Conservation (phyloP, 73 alveolate species). For the Paramecium octaurelia region DNA sequence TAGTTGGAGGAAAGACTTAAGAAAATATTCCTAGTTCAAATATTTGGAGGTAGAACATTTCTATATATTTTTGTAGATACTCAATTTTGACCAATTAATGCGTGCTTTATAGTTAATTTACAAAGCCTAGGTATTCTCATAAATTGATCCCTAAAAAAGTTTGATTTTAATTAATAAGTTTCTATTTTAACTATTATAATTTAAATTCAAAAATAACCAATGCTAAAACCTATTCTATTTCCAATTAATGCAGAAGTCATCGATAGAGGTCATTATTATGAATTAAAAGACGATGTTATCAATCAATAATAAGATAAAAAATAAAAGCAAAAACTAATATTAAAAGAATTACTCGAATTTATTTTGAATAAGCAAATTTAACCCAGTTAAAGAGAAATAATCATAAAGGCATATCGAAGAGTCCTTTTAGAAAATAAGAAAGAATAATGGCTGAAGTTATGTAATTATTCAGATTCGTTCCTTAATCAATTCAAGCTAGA, state of each 20-base stretch:
- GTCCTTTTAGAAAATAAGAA: neutral
- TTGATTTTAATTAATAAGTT: conserved; percentile 4
- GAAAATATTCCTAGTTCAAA: conserved; percentile 9
- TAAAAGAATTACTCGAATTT: neutral
- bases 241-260: neutral
- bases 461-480: neutral
- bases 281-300: neutral
- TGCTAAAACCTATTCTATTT: neutral
- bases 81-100: neutral
- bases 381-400: neutral
- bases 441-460: neutral
- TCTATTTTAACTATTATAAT: neutral
- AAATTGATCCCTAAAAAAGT: neutral
- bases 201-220: neutral
- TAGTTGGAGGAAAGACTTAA: conserved; percentile 39
- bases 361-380: neutral
- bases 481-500: neutral
- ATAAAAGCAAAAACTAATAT: neutral
- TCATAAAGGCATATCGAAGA: neutral
- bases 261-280: neutral
- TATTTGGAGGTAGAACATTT: neutral
- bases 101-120: neutral
- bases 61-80: neutral
- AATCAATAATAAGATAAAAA: neutral
- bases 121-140: conserved; percentile 23